A percentile compares a stretch with the other conserved stretches of the same genome.
These are phyloP conservation scores for Neofusicoccum parvum DNA, from an alignment of 2,329 filamentous ascomycete genomes.

Conservation along the genomic window DNA sequence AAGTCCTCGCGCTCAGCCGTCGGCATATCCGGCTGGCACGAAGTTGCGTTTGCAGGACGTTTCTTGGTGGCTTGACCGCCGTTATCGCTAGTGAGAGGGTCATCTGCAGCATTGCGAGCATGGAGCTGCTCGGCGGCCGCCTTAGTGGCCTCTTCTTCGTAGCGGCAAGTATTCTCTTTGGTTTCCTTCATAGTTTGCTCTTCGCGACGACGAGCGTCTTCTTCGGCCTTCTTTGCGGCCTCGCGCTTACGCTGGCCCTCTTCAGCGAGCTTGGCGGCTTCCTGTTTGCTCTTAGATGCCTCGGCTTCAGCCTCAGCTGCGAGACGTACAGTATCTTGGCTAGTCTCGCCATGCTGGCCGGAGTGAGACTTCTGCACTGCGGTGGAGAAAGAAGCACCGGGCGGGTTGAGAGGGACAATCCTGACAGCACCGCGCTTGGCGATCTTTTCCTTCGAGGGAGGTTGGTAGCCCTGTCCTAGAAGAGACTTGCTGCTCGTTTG, in stretches of 20 bases:
- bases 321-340: too few relatives aligned
- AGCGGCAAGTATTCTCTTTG: not conserved
- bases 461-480: constrained; percentile 10
- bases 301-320: not conserved
- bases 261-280: not conserved
- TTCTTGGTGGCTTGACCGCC: not conserved
- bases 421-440: constrained; percentile 2
- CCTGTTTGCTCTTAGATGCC: not conserved
- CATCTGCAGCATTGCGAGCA: not conserved
- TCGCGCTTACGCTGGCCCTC: not conserved
- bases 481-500: not conserved
- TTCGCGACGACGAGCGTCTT: not conserved
- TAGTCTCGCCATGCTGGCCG: too few relatives aligned
- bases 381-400: too few relatives aligned
- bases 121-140: not conserved
- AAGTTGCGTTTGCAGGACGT: not conserved
- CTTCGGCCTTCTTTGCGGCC: not conserved
- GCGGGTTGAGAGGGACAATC: not conserved
- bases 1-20: not conserved
- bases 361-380: too few relatives aligned
- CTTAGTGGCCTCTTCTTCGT: not conserved
- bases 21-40: not conserved
- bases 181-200: not conserved
- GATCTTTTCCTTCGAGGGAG: constrained; percentile 14
- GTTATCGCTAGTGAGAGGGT: not conserved